Conservation (phyloP, 225 moss, liverwort and hornwort genomes). For the Polytrichum commune region DNA sequence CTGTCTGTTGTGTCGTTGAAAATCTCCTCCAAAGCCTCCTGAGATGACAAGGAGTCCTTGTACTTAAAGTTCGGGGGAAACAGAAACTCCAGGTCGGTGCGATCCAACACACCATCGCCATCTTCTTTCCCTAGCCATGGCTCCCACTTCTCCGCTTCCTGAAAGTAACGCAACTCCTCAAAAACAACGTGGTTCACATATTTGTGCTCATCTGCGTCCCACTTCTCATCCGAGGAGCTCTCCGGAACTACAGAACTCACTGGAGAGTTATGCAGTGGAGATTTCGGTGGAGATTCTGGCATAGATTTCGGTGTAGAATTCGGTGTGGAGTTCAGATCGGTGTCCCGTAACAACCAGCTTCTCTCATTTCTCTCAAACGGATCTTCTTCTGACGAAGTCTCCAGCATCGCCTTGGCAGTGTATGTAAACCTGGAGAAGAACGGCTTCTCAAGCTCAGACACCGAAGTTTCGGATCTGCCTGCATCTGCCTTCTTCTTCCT, state of each 20-base stretch:
- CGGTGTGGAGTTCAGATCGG: neutral
- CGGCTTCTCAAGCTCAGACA: slow-evolving; percentile 12
- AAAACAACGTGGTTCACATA: slow-evolving; percentile 5
- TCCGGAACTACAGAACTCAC: neutral
- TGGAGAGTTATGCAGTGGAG: no score
- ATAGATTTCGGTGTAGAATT: neutral
- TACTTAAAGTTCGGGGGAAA: slow-evolving; percentile 14
- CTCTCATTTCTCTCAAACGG: neutral
- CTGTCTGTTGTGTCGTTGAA: slow-evolving; percentile 1
- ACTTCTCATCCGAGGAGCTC: neutral
- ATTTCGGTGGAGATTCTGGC: neutral
- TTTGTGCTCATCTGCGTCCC: neutral
- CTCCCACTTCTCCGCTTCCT: slow-evolving; percentile 26
- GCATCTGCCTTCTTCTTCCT: neutral
- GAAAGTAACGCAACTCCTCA: slow-evolving; percentile 23
- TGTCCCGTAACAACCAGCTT: neutral
- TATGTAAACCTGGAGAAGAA: slow-evolving; percentile 40
- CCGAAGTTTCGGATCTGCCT: neutral
- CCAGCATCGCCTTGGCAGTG: slow-evolving; percentile 25
- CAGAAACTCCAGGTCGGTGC: slow-evolving; percentile 39
- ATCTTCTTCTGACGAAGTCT: slow-evolving; percentile 32
- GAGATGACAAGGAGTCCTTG: slow-evolving; percentile 5
- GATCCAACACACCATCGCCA: slow-evolving; percentile 21
- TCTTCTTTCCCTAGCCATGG: slow-evolving; percentile 35
- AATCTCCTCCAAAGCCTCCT: slow-evolving; percentile 3